Evolutionary conservation across 2,329 filamentous ascomycete species (phyloP).

Genomic region (Alternaria sp.): DNA sequence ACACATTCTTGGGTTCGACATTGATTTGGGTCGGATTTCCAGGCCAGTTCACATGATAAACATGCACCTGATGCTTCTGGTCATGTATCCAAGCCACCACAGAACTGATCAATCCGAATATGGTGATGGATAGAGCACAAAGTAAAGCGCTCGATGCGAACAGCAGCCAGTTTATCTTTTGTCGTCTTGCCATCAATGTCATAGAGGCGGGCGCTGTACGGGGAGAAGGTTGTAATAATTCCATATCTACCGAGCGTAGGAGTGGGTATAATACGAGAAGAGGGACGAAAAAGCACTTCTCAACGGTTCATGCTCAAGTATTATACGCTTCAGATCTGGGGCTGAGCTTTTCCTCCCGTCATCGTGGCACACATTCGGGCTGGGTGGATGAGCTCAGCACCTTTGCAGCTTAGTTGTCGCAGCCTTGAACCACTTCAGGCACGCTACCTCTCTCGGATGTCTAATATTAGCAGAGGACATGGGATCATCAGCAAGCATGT

Average conservation of each 20-base stretch:
- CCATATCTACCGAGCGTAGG: constrained; percentile 10
- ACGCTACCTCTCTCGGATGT: constrained; percentile 1
- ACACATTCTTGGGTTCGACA: constrained; percentile 34
- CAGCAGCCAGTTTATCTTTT: constrained; percentile 21
- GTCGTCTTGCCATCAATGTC: constrained; percentile 8
- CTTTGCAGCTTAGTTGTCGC: constrained; percentile 12
- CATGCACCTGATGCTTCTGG: constrained; percentile 35
- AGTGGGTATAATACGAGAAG: neutral
- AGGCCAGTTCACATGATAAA: constrained; percentile 33
- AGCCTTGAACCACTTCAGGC: constrained; percentile 15
- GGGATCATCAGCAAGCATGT: constrained; percentile 6
- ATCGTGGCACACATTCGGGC: constrained; percentile 16
- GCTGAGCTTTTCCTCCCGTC: constrained; percentile 18
- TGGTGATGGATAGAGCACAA: constrained; percentile 37
- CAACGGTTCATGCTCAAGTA: neutral
- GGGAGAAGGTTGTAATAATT: constrained; percentile 4
- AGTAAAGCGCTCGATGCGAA: constrained; percentile 32
- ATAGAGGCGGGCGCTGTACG: constrained; percentile 2
- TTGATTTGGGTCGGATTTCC: constrained; percentile 25
- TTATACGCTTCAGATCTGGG: constrained; percentile 12
- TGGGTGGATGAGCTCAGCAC: constrained; percentile 15
- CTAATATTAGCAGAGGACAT: constrained; percentile 18
- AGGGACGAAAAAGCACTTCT: neutral
- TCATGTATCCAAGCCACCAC: constrained; percentile 42
- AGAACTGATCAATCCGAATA: constrained; percentile 38